phyloP scores from a whole-genome alignment of 306 rosid species.

The Acacia confusa region DNA sequence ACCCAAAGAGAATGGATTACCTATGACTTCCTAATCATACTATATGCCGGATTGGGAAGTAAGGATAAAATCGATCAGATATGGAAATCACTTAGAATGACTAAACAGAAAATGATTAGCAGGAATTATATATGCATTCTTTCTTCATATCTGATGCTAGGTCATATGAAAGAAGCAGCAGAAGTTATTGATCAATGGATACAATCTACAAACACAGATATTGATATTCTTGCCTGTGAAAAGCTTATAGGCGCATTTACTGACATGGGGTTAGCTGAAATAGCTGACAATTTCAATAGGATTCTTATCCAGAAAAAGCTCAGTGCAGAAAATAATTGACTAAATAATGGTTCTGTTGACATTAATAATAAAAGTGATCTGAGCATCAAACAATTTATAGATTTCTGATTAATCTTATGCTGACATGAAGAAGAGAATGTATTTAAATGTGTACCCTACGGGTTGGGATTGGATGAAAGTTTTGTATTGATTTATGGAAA shows the following conservation, averaged over 20 bases:
- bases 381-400: slow-evolving; percentile 3
- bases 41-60: slow-evolving; percentile 75
- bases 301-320: slow-evolving; percentile 63
- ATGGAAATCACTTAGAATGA: slow-evolving; percentile 83
- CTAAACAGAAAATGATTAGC: slow-evolving; percentile 80
- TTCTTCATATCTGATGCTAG: slow-evolving; percentile 82
- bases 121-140: slow-evolving; percentile 70
- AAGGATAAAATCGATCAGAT: slow-evolving; percentile 74
- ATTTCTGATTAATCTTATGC: slow-evolving; percentile 26
- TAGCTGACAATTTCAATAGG: slow-evolving; percentile 48
- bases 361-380: not conserved
- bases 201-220: slow-evolving; percentile 58
- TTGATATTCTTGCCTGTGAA: slow-evolving; percentile 57
- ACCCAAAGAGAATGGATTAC: slow-evolving; percentile 85
- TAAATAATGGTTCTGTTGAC: not conserved
- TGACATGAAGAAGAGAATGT: slow-evolving; percentile 24
- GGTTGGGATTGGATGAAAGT: slow-evolving; percentile 2
- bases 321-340: slow-evolving; percentile 33
- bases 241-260: slow-evolving; percentile 63
- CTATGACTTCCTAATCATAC: slow-evolving; percentile 85
- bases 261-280: slow-evolving; percentile 54
- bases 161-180: slow-evolving; percentile 61
- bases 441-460: not conserved
- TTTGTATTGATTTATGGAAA: slow-evolving; percentile 7
- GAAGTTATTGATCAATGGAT: slow-evolving; percentile 87